Percentiles rank a stretch among this genome's conserved stretches.
phyloP scores from a whole-genome alignment of 1,139 yeast species.

The Zhuliangozyma blackwelliae region DNA sequence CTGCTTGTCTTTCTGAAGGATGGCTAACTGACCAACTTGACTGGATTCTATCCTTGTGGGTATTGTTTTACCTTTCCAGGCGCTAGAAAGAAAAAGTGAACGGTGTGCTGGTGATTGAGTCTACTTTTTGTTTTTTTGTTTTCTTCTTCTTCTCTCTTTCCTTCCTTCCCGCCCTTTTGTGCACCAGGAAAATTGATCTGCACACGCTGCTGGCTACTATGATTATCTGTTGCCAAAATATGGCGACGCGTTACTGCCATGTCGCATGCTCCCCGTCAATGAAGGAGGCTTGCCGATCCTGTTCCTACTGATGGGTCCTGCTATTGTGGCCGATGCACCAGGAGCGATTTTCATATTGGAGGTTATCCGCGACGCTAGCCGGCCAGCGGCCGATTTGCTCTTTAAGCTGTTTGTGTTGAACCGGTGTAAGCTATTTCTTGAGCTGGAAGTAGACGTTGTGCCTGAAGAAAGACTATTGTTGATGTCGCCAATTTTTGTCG shows the following conservation, averaged over 20 bases:
- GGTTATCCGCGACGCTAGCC: constrained; percentile 12
- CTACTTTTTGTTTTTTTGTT: no score
- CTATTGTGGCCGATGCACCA: constrained; percentile 5
- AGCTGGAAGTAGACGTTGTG: constrained; percentile 3
- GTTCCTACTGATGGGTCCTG: constrained; percentile 1
- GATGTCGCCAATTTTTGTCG: constrained; percentile 11
- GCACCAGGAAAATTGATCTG: no score
- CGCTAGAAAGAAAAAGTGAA: no score
- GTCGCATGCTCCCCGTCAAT: constrained; percentile 6
- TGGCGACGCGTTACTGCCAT: constrained; percentile 8
- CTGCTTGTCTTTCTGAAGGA: no score
- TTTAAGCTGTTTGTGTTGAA: constrained; percentile 1
- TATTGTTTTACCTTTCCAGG: no score
- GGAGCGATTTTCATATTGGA: constrained; percentile 10
- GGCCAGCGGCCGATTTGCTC: constrained; percentile 8
- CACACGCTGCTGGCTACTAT: no score
- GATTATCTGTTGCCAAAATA: constrained; percentile 4
- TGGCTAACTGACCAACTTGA: no score
- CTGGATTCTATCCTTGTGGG: no score
- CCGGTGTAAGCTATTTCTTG: constrained; percentile 4
- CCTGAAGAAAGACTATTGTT: constrained; percentile 2
- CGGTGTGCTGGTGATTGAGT: no score
- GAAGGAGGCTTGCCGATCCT: constrained; percentile 7
- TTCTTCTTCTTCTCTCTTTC: no score
- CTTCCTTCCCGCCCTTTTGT: no score